Base-by-base conservation (phyloP, 176 grass and related monocot species). In the Hordeum marinum region DNA sequence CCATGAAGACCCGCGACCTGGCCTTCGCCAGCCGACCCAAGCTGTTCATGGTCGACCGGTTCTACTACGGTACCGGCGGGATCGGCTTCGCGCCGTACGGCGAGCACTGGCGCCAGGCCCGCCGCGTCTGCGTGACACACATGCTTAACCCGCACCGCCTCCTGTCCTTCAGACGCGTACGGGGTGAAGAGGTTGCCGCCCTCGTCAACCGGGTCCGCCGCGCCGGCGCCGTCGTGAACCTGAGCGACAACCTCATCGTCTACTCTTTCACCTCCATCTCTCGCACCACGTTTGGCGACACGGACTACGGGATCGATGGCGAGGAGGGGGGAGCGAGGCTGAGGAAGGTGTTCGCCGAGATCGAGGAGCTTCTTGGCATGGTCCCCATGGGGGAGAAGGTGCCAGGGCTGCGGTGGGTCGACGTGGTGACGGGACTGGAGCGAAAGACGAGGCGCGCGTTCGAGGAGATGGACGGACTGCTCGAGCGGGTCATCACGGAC, bases 281-380 rank as follows among this genome's bases (percentile, higher is more conserved):
- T 31, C 74, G 74, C 15, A 50, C 52, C 48, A 36, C 52, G 50
- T 77, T 77, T 32, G 74, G 74, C 74, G 74, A 77, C 74, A 10
- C 69, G n/a, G 40, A 72, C n/a, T 72, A 72, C 69, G 42, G 39
- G 69, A 45, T 45, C 4, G 50, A n/a, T 27, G 74, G 27, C 43
- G 72, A 27, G 6, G 45, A 76, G 26, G 46, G 74, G 1, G 74
- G 74, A 36, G 6, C 46, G 12, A 55, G 31, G 27, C 74, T 77
- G 1, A 58, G 74, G 50, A 58, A 77, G 31, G 48, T 36, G 46
- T 77, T 77, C 29, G 45, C 46, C 50, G 74, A 77, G 15, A 57
- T 77, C 26, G 74, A 55, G 29, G 74, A 58, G 74, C 74, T 77
- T 1, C 74, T 77, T 18, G 74, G 74, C 48, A 77, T 50, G 48